phyloP scores from a whole-genome alignment of 2,329 filamentous ascomycete species.

The Didymella exigua region DNA sequence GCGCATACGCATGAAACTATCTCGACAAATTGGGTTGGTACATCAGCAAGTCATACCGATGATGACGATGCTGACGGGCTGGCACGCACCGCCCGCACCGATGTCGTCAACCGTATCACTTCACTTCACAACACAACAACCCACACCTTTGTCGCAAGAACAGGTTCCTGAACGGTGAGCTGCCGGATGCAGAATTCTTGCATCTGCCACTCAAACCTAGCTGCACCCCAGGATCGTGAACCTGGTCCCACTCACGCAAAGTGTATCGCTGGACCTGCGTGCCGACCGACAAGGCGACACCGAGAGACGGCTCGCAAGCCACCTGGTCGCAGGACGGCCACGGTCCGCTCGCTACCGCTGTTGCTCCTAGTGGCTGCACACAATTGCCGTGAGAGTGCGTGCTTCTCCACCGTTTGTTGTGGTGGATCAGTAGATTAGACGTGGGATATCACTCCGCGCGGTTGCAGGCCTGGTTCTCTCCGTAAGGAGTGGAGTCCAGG shows the following conservation, averaged over 20 bases:
- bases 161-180: conserved; percentile 5
- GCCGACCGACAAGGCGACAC: background rate
- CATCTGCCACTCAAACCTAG: background rate
- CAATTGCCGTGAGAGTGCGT: background rate
- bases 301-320: background rate
- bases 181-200: background rate
- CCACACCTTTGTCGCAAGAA: background rate
- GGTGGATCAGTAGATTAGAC: background rate
- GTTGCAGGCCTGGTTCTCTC: background rate
- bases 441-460: background rate
- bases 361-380: conserved; percentile 1
- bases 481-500: background rate
- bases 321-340: background rate
- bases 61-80: conserved; percentile 16
- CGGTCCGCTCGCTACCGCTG: conserved; percentile 16
- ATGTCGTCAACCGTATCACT: conserved; percentile 7
- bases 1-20: background rate
- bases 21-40: conserved; percentile 2
- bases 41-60: conserved; percentile 25
- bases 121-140: too few relatives aligned
- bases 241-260: background rate
- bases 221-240: background rate
- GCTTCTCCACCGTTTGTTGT: conserved; percentile 1
- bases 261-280: background rate
- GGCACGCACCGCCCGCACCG: conserved; percentile 25